phyloP scores from a whole-genome alignment of 805 yeast species.

The Barnettozyma sp. region DNA sequence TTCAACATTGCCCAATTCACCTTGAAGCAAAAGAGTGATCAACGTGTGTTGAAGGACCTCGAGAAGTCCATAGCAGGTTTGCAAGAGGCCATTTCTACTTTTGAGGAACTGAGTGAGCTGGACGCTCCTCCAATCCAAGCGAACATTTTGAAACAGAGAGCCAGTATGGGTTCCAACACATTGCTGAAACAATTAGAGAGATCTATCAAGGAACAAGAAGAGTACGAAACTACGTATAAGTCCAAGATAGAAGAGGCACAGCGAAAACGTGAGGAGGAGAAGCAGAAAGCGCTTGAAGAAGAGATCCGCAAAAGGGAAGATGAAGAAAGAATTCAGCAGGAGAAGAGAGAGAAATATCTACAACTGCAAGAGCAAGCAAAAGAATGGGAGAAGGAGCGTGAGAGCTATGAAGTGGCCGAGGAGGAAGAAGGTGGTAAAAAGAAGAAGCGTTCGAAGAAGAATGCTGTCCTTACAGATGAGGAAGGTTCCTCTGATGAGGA shows the following conservation, averaged over 20 bases:
- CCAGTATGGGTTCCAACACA: slow-evolving; percentile 76
- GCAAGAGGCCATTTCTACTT: slow-evolving; percentile 49
- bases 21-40: slow-evolving; percentile 50
- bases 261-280: slow-evolving; percentile 41
- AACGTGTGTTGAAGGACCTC: slow-evolving; percentile 59
- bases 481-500: slow-evolving; percentile 8
- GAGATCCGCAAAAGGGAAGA: slow-evolving; percentile 38
- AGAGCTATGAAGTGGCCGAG: slow-evolving; percentile 25
- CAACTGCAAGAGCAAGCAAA: slow-evolving; percentile 50
- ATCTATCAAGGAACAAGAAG: slow-evolving; percentile 64
- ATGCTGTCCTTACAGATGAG: slow-evolving; percentile 39
- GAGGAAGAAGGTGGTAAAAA: slow-evolving; percentile 32
- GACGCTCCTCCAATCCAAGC: slow-evolving; percentile 70
- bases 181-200: slow-evolving; percentile 64
- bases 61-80: slow-evolving; percentile 49
- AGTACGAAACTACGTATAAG: slow-evolving; percentile 50
- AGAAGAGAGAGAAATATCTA: slow-evolving; percentile 36
- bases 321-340: slow-evolving; percentile 40
- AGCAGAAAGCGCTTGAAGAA: slow-evolving; percentile 43
- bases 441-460: slow-evolving; percentile 30
- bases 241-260: slow-evolving; percentile 69
- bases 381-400: slow-evolving; percentile 52
- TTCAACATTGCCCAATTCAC: slow-evolving; percentile 83
- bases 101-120: slow-evolving; percentile 54
- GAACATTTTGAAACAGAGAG: slow-evolving; percentile 76